Conservation (phyloP, 2,329 filamentous ascomycete species). For the Emmonsia crescens region DNA sequence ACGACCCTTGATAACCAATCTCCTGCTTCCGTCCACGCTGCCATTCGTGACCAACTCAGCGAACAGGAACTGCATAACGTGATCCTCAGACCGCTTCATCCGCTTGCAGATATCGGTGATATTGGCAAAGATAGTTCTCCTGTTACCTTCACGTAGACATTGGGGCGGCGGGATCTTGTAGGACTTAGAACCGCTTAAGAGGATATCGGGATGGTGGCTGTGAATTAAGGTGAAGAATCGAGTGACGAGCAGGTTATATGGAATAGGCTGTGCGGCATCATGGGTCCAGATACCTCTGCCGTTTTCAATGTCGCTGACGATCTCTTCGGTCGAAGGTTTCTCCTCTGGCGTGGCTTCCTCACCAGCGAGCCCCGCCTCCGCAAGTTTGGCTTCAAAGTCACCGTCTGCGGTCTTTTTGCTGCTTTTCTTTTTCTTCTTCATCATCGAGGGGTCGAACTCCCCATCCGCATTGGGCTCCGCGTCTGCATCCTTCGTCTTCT, state of each 20-base stretch:
- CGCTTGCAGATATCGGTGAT: slow-evolving; percentile 97
- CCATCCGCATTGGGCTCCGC: slow-evolving; percentile 44
- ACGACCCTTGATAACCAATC: slow-evolving; percentile 96
- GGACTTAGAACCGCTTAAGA: slow-evolving; percentile 76
- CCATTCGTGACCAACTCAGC: slow-evolving; percentile 96
- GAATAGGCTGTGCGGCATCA: slow-evolving; percentile 64
- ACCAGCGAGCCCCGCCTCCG: slow-evolving; percentile 48
- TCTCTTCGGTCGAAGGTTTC: slow-evolving; percentile 45
- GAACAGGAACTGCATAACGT: slow-evolving; percentile 94
- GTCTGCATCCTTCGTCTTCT: slow-evolving; percentile 48
- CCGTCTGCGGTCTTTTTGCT: slow-evolving; percentile 48
- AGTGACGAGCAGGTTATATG: slow-evolving; percentile 72
- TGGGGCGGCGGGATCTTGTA: slow-evolving; percentile 99
- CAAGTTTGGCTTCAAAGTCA: slow-evolving; percentile 59
- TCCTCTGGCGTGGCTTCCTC: slow-evolving; percentile 49
- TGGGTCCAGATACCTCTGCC: slow-evolving; percentile 88
- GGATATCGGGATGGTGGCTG: slow-evolving; percentile 93
- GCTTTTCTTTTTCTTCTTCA: slow-evolving; percentile 70
- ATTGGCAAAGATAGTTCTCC: slow-evolving; percentile 99
- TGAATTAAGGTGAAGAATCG: slow-evolving; percentile 93
- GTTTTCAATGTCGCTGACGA: slow-evolving; percentile 62
- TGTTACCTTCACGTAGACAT: slow-evolving; percentile 98
- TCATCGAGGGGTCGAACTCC: slow-evolving; percentile 57
- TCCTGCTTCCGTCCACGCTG: slow-evolving; percentile 83
- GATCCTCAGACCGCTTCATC: slow-evolving; percentile 98